These are phyloP conservation scores for Aspergillus sp. DNA, from an alignment of 2,329 filamentous ascomycete genomes.

Conservation along the genomic window DNA sequence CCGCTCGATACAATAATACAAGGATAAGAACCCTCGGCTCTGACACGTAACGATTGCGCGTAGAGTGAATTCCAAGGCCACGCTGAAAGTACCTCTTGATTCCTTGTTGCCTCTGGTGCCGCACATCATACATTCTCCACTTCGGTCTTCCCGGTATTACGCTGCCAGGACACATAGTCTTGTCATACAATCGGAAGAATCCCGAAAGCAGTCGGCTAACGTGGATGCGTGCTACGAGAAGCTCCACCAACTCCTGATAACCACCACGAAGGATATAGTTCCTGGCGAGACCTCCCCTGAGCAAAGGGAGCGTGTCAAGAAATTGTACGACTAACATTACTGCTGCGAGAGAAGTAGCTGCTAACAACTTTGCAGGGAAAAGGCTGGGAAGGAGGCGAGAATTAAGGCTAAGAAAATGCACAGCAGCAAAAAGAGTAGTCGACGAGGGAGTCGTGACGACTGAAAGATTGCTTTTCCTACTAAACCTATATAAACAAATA, in stretches of 20 bases:
- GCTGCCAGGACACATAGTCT: constrained; percentile 54
- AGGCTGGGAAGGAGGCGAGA: constrained; percentile 57
- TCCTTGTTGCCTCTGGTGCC: constrained; percentile 57
- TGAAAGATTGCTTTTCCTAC: constrained; percentile 26
- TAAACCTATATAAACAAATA: constrained; percentile 4
- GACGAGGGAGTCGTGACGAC: constrained; percentile 45
- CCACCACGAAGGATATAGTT: constrained; percentile 51
- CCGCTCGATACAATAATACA: constrained; percentile 1
- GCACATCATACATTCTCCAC: constrained; percentile 50
- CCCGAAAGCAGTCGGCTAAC: constrained; percentile 61
- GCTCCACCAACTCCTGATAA: constrained; percentile 55
- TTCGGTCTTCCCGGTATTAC: constrained; percentile 56
- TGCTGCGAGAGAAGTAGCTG: neutral
- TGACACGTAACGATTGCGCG: constrained; percentile 10
- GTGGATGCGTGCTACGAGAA: constrained; percentile 60
- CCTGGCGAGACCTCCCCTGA: constrained; percentile 62
- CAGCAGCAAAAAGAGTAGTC: constrained; percentile 61
- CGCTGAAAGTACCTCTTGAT: constrained; percentile 56
- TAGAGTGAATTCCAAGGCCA: constrained; percentile 68
- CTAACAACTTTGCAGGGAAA: constrained; percentile 44
- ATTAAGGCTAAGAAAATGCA: constrained; percentile 60
- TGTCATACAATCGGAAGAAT: constrained; percentile 64
- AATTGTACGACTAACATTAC: constrained; percentile 43
- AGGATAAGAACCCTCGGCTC: neutral
- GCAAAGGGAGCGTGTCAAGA: constrained; percentile 55